Base-by-base conservation (phyloP, 2,329 filamentous ascomycete genomes). In the Fusarium begoniae region DNA sequence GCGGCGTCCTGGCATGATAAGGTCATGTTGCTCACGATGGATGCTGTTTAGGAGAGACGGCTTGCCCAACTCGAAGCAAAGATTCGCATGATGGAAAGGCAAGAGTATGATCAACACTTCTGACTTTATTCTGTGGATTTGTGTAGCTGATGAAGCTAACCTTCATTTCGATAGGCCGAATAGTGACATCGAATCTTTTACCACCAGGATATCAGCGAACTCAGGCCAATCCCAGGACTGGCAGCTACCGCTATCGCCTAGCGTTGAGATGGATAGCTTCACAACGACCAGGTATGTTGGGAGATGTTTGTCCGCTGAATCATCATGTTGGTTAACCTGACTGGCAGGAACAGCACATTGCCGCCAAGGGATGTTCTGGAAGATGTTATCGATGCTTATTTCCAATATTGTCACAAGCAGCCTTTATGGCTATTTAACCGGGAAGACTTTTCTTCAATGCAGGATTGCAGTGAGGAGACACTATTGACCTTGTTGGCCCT, bases 81-180 rank as follows among this genome's bases (percentile, higher is more conserved):
- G 22, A 62, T 62, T 10, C 59, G 59, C 0, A 47, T 62, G 40
- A 62, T 62, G 59, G 59, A 62, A 32, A 56, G 59, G 8, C 40
- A 56, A 51, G 57, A 60, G 57, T 60, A 60, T 2, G 44, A 26
- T 22, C 20, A 14, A 0, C 6, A 15, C 7, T 20, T 35, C 8
- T 37, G 24, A 30, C 26, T 44, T 8, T 24, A 9, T 5, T 20
- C 10, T 17, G 7, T 18, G n/a, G 50, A 2, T 20, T 22, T 8
- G 15, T 7, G 20, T 30, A 14, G 15, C 24, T n/a, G 22, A 40
- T 10, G 6, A 22, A n/a, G 12, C 24, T 5, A 10, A 26, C 14
- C 9, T 30, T 3, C 4, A 8, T 10, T 32, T 17, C 5, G 2
- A 13, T 13, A 60, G 57, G 5, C 26, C 22, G 26, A 38, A n/a